A percentile compares a stretch with the other conserved stretches of the same genome.
These are phyloP conservation scores for Colletotrichum orbiculare DNA, from an alignment of 2,329 filamentous ascomycete genomes.

Conservation along the genomic window DNA sequence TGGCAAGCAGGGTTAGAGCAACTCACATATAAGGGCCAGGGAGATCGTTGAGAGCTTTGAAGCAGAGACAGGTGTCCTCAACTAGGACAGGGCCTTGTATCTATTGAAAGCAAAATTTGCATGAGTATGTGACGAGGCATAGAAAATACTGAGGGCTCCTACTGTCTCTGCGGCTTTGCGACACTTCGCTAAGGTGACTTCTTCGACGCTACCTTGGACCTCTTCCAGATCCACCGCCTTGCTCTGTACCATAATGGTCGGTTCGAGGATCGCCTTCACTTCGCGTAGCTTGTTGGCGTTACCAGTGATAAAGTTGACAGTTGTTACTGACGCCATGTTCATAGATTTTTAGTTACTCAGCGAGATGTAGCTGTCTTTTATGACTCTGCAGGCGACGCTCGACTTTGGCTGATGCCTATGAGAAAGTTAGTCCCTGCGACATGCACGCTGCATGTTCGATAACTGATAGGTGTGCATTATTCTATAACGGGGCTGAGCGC, in stretches of 20 bases:
- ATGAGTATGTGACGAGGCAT: not conserved
- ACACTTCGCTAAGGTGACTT: constrained; percentile 91
- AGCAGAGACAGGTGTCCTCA: constrained; percentile 95
- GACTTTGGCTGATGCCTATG: no score
- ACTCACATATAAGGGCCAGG: constrained; percentile 95
- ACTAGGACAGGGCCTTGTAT: constrained; percentile 89
- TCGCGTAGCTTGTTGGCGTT: constrained; percentile 95
- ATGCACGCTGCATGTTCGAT: no score
- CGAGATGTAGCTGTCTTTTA: no score
- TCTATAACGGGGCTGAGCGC: no score
- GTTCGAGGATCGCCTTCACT: constrained; percentile 86
- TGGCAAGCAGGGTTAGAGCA: no score
- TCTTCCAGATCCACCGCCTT: constrained; percentile 85
- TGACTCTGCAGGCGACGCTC: no score
- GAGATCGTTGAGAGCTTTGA: constrained; percentile 88
- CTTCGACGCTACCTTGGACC: constrained; percentile 91
- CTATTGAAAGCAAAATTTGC: constrained; percentile 55
- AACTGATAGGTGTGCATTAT: no score
- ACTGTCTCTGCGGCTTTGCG: constrained; percentile 82
- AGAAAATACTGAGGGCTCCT: constrained; percentile 42
- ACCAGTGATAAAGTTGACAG: constrained; percentile 93
- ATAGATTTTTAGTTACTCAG: not conserved
- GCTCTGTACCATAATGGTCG: constrained; percentile 77
- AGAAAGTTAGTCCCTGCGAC: no score
- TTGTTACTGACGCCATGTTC: constrained; percentile 54